Evolutionary conservation across 345 rosid genomes (phyloP).

Genomic region (Pugionium cornutum): DNA sequence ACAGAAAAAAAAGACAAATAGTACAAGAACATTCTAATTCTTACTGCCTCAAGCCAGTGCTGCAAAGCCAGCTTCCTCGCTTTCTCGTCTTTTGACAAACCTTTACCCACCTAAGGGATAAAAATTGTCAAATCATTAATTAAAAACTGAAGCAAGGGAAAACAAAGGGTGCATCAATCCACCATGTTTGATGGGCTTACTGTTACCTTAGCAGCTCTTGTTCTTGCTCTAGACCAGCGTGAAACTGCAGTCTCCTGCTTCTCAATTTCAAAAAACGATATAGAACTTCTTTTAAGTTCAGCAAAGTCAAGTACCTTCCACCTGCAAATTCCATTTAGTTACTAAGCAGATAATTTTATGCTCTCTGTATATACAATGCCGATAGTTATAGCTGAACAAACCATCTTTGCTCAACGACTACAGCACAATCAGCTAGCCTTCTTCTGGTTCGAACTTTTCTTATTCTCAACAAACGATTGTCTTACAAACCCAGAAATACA

Average conservation of each 20-base stretch:
- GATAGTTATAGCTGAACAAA: conserved; percentile 34
- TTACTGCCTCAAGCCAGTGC: conserved; percentile 98
- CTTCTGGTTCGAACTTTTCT: conserved; percentile 89
- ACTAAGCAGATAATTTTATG: not conserved
- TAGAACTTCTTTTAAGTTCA: conserved; percentile 84
- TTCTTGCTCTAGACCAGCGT: conserved; percentile 93
- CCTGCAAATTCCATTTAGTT: conserved; percentile 45
- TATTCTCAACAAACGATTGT: too few species aligned
- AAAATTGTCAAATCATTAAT: not conserved
- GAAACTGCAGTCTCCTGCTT: conserved; percentile 78
- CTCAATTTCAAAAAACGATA: conserved; percentile 84
- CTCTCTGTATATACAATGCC: not conserved
- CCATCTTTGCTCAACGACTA: conserved; percentile 94
- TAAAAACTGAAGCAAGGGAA: not conserved
- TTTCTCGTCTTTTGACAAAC: conserved; percentile 76
- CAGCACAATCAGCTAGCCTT: conserved; percentile 91
- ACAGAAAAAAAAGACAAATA: not conserved
- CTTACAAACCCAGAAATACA: too few species aligned
- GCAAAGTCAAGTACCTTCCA: conserved; percentile 94
- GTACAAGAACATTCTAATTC: conserved; percentile 25
- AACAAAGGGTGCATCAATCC: too few species aligned
- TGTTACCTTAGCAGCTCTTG: conserved; percentile 78
- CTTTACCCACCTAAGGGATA: conserved; percentile 73
- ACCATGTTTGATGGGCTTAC: not conserved
- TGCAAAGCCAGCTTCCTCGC: conserved; percentile 89